Base-by-base conservation (phyloP, 306 rosid species). In the Calophaca sinica region DNA sequence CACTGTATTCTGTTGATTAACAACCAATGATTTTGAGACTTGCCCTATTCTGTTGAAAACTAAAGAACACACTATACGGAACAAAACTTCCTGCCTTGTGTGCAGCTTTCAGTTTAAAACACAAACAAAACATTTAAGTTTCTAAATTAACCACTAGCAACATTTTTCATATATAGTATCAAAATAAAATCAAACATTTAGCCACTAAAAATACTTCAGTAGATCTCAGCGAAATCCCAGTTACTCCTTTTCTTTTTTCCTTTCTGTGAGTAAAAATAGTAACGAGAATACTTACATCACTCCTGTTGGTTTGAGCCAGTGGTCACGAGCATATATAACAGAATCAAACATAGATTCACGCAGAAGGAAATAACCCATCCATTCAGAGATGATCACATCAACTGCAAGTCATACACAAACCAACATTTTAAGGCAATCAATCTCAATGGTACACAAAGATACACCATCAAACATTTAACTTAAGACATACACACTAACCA, bases 341-440 rank as follows among this genome's bases (percentile, higher is more conserved):
- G 99, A 94, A 88, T 94, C 99, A 85, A 94, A 92, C 99, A 94
- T 94, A 20, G 99, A 94, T 69, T 94, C 99, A 15, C 99, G 96
- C 73, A 94, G 86, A 69, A 94, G 98, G 82, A 94, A 94, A 81
- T 94, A 94, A 60, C 99, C 99, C 99, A 94, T 94, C 99, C 99
- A 94, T 88, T 94, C 98, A 2, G 99, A 94, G 76, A 94, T 92
- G 13, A 94, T 94, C 64, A 94, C 99, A 65, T 94, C 99, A 72
- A 94, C 99, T 92, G 89, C 79, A 84, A 73, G 66, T 68, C 9
- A 77, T 41, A 29, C 41, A 73, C 7, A 13, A 48, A 55, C n/a
- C 2, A 41, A 39, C 51, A 63, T 53, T 52, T 76, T 13, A 70
- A 46, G 64, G 33, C 75, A 69, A 68, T 58, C 52, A 55, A 20